A percentile compares a stretch with the other conserved stretches of the same genome.
These are phyloP conservation scores for Chlorella sp. DNA, from an alignment of 139 green algal species.

Conservation along the genomic window DNA sequence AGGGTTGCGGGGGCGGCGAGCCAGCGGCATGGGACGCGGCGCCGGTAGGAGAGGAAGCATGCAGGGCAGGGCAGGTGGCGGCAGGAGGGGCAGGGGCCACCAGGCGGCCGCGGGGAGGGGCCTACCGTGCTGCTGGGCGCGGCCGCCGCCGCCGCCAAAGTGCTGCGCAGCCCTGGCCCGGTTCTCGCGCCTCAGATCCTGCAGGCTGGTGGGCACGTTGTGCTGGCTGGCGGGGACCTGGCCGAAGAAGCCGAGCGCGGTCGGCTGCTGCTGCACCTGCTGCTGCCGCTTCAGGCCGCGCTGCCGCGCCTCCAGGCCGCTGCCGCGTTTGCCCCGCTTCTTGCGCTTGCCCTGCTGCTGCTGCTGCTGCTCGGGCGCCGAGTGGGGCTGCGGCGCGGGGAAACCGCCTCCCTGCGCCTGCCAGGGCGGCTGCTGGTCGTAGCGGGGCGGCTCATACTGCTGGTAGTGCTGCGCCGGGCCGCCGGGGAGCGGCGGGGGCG, in stretches of 20 bases:
- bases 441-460: no score
- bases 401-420: neutral
- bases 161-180: constrained; percentile 5
- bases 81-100: neutral
- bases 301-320: neutral
- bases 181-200: constrained; percentile 34
- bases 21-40: neutral
- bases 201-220: neutral
- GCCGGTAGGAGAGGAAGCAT: neutral
- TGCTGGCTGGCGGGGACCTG: neutral
- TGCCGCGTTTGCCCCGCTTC: constrained; percentile 14
- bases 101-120: neutral
- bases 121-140: constrained; percentile 20
- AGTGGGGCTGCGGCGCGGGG: neutral
- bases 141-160: neutral
- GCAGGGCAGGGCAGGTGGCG: neutral
- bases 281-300: neutral
- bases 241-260: constrained; percentile 29
- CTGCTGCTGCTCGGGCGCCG: neutral
- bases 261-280: neutral
- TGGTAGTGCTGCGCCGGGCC: neutral
- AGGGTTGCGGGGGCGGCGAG: neutral
- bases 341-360: neutral
- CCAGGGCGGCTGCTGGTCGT: neutral
- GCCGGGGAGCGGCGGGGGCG: neutral